Evolutionary conservation across 805 yeast genomes (phyloP), one percentile per base, ranked within the genome.

Genomic region (Pichia membranifaciens): DNA sequence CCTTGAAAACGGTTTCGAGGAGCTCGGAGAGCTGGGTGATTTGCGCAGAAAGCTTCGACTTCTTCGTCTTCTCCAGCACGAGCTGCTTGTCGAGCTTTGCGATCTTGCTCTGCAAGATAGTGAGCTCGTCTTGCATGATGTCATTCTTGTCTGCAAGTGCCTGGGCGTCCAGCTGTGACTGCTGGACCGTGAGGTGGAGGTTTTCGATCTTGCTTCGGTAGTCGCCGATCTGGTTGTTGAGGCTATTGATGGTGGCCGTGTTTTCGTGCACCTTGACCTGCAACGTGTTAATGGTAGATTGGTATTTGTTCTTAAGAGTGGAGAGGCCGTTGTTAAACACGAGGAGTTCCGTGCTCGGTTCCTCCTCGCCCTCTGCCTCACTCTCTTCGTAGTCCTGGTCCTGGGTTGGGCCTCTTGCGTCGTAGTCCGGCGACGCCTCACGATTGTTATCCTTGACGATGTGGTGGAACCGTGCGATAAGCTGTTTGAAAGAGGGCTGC

Each of bases 61-160:
- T 31, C 25, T 35, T 44, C n/a, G 35, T 39, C n/a, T 44, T 47
- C 43, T 50, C 51, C 16, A 28, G 21, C 12, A 33, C 21, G n/a
- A 48, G 20, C 41, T 50, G 43, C 2, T 17, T 40, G n/a, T 50
- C 41, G 15, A 47, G 20, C 3, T 35, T 22, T 12, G 28, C 5
- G 16, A 43, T 38, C 15, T 38, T 21, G 18, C 43, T 41, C 15
- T 32, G 33, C 10, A 50, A 25, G 4, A 40, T 17, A 6, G 41
- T 31, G 6, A 45, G 35, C 22, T 50, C 51, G 10, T 36, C 21
- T 16, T 45, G 34, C 5, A 47, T 9, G 20, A 25, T 25, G 18
- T 44, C 40, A 20, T 41, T 41, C 25, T 46, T 38, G 16, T 33
- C 31, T 17, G 33, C 16, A 15, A 20, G 8, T 6, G 34, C 22